Base-by-base conservation (phyloP, 2,329 filamentous ascomycete species). In the Colletotrichum endophyticum region DNA sequence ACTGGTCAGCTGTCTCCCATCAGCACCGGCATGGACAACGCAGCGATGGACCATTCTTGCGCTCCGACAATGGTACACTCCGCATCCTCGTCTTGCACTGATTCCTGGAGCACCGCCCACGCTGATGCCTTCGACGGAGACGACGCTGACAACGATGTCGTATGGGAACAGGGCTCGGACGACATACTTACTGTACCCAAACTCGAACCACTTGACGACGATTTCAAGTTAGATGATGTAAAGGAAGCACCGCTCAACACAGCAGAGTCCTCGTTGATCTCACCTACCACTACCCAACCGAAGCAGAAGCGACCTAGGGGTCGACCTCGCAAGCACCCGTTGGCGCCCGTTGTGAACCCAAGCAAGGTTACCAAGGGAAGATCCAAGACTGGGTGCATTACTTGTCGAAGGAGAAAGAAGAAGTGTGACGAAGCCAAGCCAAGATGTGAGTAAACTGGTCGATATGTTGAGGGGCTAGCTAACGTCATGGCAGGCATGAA, bases 261-360 rank as follows among this genome's bases (percentile, higher is more conserved):
- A 27, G 78, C 68, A 32, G 56, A 75, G 25, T 49, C 53, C 4
- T 81, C 66, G 12, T 28, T 72, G 15, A 34, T 75, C 30, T 57
- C 34, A 78, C 81, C 34, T 75, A 75, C 15, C 62, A 66, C 73
- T 77, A 34, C 74, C 78, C 22, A 80, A 80, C 79, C 84, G 25
- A 91, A 91, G 79, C 82, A 84, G 49, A 94, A 94, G 85, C 89
- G 94, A 81, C 93, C 93, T 80, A 91, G 96, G 81, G 96, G 96
- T 39, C 91, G 96, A 71, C 96, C 96, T 67, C 91, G 95, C 84
- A 98, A 98, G 86, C 92, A 96, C 80, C 94, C 95, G 53, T 86
- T 94, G 22, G 89, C 89, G 9, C 90, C 92, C 1, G 89, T 90
- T 44, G 81, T 87, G 19, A 85, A 88, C 22, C 85, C 92, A 66